Conservation (phyloP, 768 basidiomycete genomes). For the Podaxis sp. region DNA sequence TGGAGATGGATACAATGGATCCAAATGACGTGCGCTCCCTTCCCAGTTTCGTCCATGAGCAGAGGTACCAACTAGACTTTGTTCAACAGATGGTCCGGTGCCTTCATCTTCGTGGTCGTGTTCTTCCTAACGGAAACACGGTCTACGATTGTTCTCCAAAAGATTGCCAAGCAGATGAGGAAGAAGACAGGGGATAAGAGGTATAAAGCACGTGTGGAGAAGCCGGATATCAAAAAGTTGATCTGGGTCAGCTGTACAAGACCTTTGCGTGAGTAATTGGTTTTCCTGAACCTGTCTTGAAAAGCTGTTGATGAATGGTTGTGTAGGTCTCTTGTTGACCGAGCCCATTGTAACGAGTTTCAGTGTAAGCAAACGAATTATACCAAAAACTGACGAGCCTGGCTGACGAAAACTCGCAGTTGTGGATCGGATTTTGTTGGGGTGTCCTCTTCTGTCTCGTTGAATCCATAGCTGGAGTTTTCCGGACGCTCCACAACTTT, state of each 20-base stretch:
- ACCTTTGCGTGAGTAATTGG: conserved; percentile 56
- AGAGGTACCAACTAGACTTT: background rate
- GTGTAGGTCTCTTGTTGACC: conserved; percentile 58
- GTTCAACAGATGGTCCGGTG: conserved; percentile 38
- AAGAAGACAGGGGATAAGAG: conserved; percentile 62
- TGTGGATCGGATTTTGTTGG: conserved; percentile 78
- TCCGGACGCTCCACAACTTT: conserved; percentile 57
- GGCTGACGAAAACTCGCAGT: conserved; percentile 29
- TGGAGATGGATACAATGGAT: conserved; percentile 32
- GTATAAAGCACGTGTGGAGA: conserved; percentile 64
- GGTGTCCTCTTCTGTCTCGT: conserved; percentile 71
- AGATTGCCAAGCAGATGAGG: conserved; percentile 59
- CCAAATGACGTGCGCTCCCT: conserved; percentile 26
- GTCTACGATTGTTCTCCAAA: conserved; percentile 63
- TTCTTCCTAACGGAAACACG: conserved; percentile 73
- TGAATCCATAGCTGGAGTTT: conserved; percentile 46
- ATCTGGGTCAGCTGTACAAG: conserved; percentile 71
- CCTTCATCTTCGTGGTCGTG: conserved; percentile 46
- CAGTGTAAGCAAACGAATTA: conserved; percentile 50
- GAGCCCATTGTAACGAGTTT: conserved; percentile 77
- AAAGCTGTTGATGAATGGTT: background rate
- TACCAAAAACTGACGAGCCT: conserved; percentile 18
- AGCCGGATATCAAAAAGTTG: conserved; percentile 49
- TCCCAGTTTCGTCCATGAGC: background rate
- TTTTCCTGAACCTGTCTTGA: background rate